phyloP scores from a whole-genome alignment of 1,139 yeast genomes.

The Sugiyamaella novakii region DNA sequence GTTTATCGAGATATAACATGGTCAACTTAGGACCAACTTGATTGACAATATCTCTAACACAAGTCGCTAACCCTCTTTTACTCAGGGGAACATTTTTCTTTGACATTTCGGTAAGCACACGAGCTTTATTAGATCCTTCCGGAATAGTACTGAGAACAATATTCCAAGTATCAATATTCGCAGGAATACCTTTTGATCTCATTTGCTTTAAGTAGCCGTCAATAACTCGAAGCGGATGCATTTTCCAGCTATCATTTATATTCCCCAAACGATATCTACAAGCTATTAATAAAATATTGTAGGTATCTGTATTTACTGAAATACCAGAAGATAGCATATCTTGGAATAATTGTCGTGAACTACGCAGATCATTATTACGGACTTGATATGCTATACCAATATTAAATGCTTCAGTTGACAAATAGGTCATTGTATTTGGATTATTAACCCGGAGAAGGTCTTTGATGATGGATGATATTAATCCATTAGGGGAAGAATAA shows the following conservation, averaged over 20 bases:
- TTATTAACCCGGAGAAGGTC: constrained; percentile 49
- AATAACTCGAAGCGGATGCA: constrained; percentile 34
- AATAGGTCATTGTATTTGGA: constrained; percentile 39
- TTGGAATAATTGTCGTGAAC: constrained; percentile 47
- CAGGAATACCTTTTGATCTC: constrained; percentile 37
- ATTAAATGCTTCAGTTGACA: constrained; percentile 48
- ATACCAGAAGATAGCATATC: constrained; percentile 45
- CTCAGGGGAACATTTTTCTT: constrained; percentile 29
- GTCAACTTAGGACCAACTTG: constrained; percentile 32
- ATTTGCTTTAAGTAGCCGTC: constrained; percentile 38
- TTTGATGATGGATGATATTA: constrained; percentile 32
- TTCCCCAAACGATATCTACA: constrained; percentile 35
- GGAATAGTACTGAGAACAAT: constrained; percentile 31
- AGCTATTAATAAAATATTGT: constrained; percentile 44
- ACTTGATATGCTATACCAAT: constrained; percentile 48
- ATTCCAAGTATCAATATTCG: constrained; percentile 49
- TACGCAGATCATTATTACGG: constrained; percentile 45
- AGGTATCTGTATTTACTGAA: constrained; percentile 48
- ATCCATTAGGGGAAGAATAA: constrained; percentile 23
- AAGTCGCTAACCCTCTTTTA: constrained; percentile 28
- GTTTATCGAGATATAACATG: constrained; percentile 27
- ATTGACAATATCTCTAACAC: constrained; percentile 30
- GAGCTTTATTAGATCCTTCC: constrained; percentile 27
- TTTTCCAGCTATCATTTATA: constrained; percentile 39
- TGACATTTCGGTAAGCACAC: constrained; percentile 32